Evolutionary conservation across 1,284 basidiomycete genomes (phyloP).

Genomic region (Fomitopsis betulina): DNA sequence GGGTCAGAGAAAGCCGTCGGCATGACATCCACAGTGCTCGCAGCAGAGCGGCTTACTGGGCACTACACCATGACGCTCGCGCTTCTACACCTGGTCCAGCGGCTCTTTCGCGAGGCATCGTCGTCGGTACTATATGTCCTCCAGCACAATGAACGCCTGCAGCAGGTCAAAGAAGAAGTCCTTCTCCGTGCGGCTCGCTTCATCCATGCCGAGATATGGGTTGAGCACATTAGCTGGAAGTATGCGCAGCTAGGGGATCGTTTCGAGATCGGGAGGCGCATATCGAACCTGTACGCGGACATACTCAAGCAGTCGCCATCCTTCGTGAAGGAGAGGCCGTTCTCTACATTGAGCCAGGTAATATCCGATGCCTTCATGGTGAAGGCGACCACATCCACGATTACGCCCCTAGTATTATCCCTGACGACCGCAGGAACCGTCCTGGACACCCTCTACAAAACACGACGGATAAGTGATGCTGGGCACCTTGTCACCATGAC

Average conservation of each 20-base stretch:
- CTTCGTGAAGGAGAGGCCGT: slow-evolving; percentile 46
- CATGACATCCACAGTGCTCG: slow-evolving; percentile 62
- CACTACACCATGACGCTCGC: slow-evolving; percentile 78
- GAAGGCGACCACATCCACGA: slow-evolving; percentile 68
- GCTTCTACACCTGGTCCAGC: slow-evolving; percentile 71
- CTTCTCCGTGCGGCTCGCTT: slow-evolving; percentile 73
- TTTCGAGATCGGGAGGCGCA: slow-evolving; percentile 72
- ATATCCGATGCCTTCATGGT: slow-evolving; percentile 64
- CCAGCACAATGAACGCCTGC: slow-evolving; percentile 52
- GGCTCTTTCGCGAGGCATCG: slow-evolving; percentile 71
- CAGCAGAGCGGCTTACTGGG: slow-evolving; percentile 67
- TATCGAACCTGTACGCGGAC: slow-evolving; percentile 61
- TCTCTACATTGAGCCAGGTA: slow-evolving; percentile 53
- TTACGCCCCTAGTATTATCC: slow-evolving; percentile 69
- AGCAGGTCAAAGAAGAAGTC: slow-evolving; percentile 78
- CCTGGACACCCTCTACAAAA: slow-evolving; percentile 53
- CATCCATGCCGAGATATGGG: slow-evolving; percentile 82
- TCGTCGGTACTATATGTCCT: slow-evolving; percentile 49
- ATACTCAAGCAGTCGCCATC: slow-evolving; percentile 64
- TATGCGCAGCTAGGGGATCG: slow-evolving; percentile 73
- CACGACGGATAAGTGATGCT: slow-evolving; percentile 66
- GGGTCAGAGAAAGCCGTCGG: slow-evolving; percentile 53
- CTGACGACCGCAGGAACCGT: slow-evolving; percentile 59
- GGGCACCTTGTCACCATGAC: slow-evolving; percentile 65
- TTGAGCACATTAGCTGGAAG: slow-evolving; percentile 79